Percentiles rank a stretch among this genome's conserved stretches.
Conservation (phyloP, 345 rosid species). For the Noccaea caerulescens region DNA sequence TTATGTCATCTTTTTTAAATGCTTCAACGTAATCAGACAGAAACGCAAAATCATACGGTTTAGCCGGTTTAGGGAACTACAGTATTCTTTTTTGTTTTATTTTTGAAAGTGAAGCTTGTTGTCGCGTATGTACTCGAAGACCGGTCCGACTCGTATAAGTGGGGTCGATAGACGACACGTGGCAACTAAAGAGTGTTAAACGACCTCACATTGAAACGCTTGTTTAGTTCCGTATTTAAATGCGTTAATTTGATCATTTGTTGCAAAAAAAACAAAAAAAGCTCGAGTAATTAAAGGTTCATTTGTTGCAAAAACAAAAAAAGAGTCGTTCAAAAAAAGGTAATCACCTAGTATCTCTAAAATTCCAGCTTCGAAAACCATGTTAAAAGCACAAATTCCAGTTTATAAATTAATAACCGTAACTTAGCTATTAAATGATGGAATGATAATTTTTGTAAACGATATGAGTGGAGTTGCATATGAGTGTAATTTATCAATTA, state of each 20-base stretch:
- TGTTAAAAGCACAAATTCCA: too few relatives aligned
- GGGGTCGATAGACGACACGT: constrained; percentile 25
- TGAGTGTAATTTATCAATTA: background rate
- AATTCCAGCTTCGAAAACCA: too few relatives aligned
- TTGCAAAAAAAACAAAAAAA: too few relatives aligned
- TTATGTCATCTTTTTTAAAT: constrained; percentile 16
- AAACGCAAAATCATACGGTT: constrained; percentile 23
- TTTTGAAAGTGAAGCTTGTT: background rate
- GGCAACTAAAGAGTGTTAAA: background rate
- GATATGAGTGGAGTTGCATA: background rate
- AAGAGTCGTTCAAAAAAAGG: too few relatives aligned
- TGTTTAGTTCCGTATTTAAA: background rate
- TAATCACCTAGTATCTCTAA: too few relatives aligned
- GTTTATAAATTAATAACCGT: too few relatives aligned
- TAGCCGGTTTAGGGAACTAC: background rate
- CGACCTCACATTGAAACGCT: constrained; percentile 14
- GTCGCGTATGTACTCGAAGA: constrained; percentile 7
- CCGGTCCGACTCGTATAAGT: background rate
- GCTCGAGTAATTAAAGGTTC: too few relatives aligned
- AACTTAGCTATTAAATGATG: too few relatives aligned
- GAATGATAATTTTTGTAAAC: too few relatives aligned
- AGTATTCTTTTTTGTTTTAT: background rate
- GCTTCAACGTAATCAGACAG: constrained; percentile 20
- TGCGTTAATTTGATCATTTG: too few relatives aligned
- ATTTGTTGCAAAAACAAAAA: too few relatives aligned